These are phyloP conservation scores for Pyricularia pennisetigena DNA, from an alignment of 2,329 filamentous ascomycete species.

Conservation along the genomic window DNA sequence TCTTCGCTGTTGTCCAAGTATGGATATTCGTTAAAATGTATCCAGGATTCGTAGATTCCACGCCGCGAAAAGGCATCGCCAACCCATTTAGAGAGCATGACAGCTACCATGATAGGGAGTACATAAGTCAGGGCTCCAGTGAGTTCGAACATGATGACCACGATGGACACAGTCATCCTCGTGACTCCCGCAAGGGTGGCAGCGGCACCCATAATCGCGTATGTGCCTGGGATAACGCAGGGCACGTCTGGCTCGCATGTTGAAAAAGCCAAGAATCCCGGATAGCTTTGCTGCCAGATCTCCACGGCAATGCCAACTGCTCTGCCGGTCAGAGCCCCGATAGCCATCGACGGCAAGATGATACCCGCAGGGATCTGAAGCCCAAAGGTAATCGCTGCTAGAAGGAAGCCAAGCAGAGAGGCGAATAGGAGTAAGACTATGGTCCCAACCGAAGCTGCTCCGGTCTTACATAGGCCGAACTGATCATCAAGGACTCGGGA, in stretches of 20 bases:
- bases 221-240: constrained; percentile 89
- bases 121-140: constrained; percentile 97
- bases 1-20: constrained; percentile 91
- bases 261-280: constrained; percentile 65
- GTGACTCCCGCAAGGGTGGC: constrained; percentile 91
- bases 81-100: constrained; percentile 98
- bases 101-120: constrained; percentile 95
- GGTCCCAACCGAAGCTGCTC: constrained; percentile 70
- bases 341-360: constrained; percentile 90
- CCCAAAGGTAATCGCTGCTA: constrained; percentile 84
- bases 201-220: constrained; percentile 91
- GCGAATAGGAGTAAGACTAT: constrained; percentile 77
- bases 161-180: constrained; percentile 93
- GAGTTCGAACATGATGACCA: constrained; percentile 99
- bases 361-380: constrained; percentile 92
- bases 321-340: constrained; percentile 82
- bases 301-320: constrained; percentile 84
- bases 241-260: constrained; percentile 77
- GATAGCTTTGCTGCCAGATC: constrained; percentile 73
- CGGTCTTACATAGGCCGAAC: constrained; percentile 83
- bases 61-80: constrained; percentile 88
- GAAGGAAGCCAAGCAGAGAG: constrained; percentile 71
- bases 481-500: constrained; percentile 72
- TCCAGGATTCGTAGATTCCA: constrained; percentile 98
- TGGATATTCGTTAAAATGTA: constrained; percentile 89